Evolutionary conservation across 2,329 filamentous ascomycete genomes (phyloP), one percentile per base, ranked within the genome.

Genomic region (Talaromyces funiculosus): DNA sequence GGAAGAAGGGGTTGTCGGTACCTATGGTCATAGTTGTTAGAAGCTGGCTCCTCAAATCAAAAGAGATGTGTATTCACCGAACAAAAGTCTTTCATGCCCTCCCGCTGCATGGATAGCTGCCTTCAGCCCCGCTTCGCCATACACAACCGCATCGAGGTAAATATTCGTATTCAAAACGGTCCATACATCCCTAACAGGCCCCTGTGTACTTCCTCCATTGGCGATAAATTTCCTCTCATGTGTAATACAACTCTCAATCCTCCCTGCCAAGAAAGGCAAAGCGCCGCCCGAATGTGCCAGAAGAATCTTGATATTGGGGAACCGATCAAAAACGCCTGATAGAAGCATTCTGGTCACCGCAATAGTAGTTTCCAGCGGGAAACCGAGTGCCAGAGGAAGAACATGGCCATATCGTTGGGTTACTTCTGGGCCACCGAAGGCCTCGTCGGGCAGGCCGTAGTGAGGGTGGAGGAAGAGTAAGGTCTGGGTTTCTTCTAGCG

Each of bases 341-440:
- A 97, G 79, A 58, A 91, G 86, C 90, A 97, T 95, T 51, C 92
- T 82, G 3, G 90, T 86, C 2, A 96, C 87, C 0, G 92, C 90
- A 67, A 97, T 93, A 1, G 92, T 96, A 0, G 92, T 97, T 76
- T 97, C 92, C 66, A 97, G 84, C 0, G 92, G 92, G 71, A 96
- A 96, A 0, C 92, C 92, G 3, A 97, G 78, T 0, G 91, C 90
- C 0, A 97, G 79, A 0, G 92, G 90, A 2, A 97, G 80, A 0
- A 96, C 91, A 72, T 96, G 92, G 0, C 92, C 92, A 70, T 95
- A 96, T 33, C 83, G 81, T 62, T 88, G 86, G 22, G 77, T 79
- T 0, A 84, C 84, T 7, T 88, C 80, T 0, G 89, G 84, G 0
- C 92, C 92, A 0, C 92, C 92, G 76, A 90, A 96, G 3, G 95